Conservation (phyloP, 2,329 filamentous ascomycete genomes). For the Alternaria burnsii region DNA sequence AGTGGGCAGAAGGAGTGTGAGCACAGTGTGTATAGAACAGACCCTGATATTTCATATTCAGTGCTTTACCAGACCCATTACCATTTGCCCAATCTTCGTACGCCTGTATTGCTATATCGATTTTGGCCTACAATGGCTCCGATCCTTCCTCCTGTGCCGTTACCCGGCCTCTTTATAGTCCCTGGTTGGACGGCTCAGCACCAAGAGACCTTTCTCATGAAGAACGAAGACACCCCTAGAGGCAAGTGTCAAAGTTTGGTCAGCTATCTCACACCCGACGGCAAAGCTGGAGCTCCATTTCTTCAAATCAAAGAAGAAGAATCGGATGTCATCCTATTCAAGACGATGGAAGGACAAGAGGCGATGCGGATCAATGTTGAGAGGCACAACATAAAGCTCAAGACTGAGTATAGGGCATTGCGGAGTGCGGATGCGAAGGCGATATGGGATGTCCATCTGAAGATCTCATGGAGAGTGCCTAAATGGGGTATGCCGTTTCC, state of each 20-base stretch:
- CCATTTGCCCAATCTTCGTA: neutral
- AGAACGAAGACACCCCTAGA: constrained; percentile 16
- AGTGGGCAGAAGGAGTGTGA: neutral
- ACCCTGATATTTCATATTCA: neutral
- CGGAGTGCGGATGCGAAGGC: constrained; percentile 19
- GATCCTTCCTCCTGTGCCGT: constrained; percentile 19
- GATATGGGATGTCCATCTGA: constrained; percentile 25
- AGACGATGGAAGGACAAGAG: constrained; percentile 20
- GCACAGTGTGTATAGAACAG: neutral
- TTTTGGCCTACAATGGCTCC: constrained; percentile 2
- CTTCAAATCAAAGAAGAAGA: constrained; percentile 22
- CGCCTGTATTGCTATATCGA: neutral
- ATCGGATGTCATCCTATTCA: constrained; percentile 20
- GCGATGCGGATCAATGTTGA: constrained; percentile 27
- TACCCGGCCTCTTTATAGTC: constrained; percentile 26
- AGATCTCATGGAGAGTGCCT: constrained; percentile 13
- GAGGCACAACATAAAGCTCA: constrained; percentile 10
- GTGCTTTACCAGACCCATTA: neutral
- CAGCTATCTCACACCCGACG: constrained; percentile 13
- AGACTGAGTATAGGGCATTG: constrained; percentile 26
- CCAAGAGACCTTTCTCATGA: constrained; percentile 23
- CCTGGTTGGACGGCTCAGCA: constrained; percentile 24
- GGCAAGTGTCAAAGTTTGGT: constrained; percentile 14
- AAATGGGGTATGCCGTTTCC: constrained; percentile 24
- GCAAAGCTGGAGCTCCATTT: constrained; percentile 16